Evolutionary conservation across 2,329 filamentous ascomycete genomes (phyloP).

Genomic region (Colletotrichum tamarilloi): DNA sequence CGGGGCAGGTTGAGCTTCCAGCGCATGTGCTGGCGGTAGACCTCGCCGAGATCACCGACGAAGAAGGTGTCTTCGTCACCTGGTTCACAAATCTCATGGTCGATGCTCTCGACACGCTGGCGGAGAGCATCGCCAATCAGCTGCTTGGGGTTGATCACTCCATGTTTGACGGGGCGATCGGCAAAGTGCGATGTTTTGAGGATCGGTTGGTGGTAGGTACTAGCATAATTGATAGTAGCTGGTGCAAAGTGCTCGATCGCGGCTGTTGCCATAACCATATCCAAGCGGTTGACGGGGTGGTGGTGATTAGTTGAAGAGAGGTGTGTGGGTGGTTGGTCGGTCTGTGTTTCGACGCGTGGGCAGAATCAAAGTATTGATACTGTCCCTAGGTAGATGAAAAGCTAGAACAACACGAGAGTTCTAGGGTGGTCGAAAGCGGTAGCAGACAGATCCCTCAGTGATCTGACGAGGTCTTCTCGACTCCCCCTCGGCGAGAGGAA

Average conservation of each 20-base stretch:
- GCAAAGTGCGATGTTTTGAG: conserved; percentile 56
- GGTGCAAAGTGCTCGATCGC: conserved; percentile 65
- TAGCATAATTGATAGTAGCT: conserved; percentile 58
- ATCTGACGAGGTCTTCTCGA: conserved; percentile 98
- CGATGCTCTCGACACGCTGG: conserved; percentile 83
- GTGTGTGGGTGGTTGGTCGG: conserved; percentile 24
- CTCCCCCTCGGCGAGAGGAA: conserved; percentile 99
- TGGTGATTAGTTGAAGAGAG: conserved; percentile 31
- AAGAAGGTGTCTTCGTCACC: conserved; percentile 99
- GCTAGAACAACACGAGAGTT: conserved; percentile 53
- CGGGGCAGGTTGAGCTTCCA: conserved; percentile 96
- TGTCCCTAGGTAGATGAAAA: conserved; percentile 27
- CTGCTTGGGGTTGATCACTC: conserved; percentile 70
- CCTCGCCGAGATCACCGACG: conserved; percentile 96
- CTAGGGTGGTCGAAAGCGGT: conserved; percentile 98
- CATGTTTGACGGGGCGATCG: conserved; percentile 53
- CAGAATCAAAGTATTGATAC: conserved; percentile 23
- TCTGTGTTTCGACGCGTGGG: conserved; percentile 28
- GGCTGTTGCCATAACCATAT: conserved; percentile 75
- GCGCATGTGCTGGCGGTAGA: conserved; percentile 97
- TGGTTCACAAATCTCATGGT: conserved; percentile 87
- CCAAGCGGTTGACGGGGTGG: conserved; percentile 47
- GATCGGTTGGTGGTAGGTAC: conserved; percentile 54
- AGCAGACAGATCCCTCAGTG: conserved; percentile 90
- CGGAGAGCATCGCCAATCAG: conserved; percentile 90